Base-by-base conservation (phyloP, 2,329 filamentous ascomycete species). In the Lachnellula willkommii region DNA sequence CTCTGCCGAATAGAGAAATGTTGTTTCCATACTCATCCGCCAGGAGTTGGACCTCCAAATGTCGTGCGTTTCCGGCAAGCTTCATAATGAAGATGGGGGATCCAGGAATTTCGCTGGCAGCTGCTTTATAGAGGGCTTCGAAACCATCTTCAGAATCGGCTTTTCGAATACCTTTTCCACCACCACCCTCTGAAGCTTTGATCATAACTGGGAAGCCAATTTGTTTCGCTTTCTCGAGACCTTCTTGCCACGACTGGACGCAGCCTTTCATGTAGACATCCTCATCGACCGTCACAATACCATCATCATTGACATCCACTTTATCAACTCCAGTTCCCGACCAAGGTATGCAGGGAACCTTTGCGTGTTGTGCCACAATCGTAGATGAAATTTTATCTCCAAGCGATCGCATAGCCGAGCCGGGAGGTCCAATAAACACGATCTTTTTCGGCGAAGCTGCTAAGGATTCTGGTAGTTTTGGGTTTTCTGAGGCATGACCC, bases 11-110 rank as follows among this genome's bases (percentile, higher is more conserved):
- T 51, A 99, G 85, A 8, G 94, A 99, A 71, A 99, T 96, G 78
- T 97, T 97, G 83, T 99, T 96, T 70, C 95, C 94, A 73, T 99
- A 99, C 80, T 99, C 91, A 78, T 99, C 95, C 63, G 94, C 95
- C 53, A 99, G 81, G 63, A 99, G 79, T 77, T 99, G 94, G 56
- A 99, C 95, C 75, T 99, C 94, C 76, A 99, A 79, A 81, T 99
- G 94, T 65, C 94, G 82, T 42, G 94, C 94, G 71, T 95, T 96
- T 66, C 93, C 94, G 50, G 94, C 94, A 61, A 99, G 80, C 84
- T 99, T 96, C 94, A 99, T 99, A 77, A 99, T 95, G 82, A 99
- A 99, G 75, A 99, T 99, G 65, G 95, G 94, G 32, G 94, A 99
- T 48, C 95, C 95, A 11, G 94, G 95, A 65, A 99, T 97, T 74